Percentiles rank a stretch among this genome's conserved stretches.
Evolutionary conservation across 1,284 basidiomycete genomes (phyloP).

Genomic region (Amylostereum chailletii): DNA sequence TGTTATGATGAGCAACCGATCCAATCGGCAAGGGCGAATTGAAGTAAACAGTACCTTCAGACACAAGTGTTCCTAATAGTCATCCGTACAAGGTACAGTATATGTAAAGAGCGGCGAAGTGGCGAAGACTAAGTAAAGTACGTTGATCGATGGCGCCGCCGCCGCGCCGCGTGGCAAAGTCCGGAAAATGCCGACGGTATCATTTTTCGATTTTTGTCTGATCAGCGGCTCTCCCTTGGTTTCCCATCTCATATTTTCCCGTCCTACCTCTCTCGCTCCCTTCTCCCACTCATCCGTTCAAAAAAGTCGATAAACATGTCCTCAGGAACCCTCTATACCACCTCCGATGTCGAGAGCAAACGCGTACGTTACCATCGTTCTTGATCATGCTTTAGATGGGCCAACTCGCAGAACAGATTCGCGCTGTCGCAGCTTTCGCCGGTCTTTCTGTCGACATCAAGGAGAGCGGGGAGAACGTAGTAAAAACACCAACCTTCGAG

Average conservation of each 20-base stretch:
- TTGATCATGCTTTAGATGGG: not conserved
- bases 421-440: conserved; percentile 63
- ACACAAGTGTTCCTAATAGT: no score
- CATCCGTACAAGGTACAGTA: no score
- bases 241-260: not conserved
- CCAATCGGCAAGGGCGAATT: no score
- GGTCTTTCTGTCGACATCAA: conserved; percentile 61
- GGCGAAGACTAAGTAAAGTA: no score
- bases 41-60: no score
- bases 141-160: no score
- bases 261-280: not conserved
- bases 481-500: conserved; percentile 83
- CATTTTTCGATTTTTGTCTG: no score
- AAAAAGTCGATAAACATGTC: not conserved
- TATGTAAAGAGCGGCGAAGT: no score
- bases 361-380: conserved; percentile 10
- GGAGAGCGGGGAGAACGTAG: conserved; percentile 49
- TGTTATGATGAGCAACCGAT: no score
- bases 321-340: not conserved
- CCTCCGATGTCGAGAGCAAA: conserved; percentile 6
- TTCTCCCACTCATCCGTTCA: not conserved
- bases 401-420: conserved; percentile 39
- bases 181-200: no score
- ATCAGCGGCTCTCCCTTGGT: no score
- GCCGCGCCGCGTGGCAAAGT: no score